Evolutionary conservation across 1,284 basidiomycete genomes (phyloP), one percentile per base, ranked within the genome.

Genomic region (Ceratobasidium sp.): DNA sequence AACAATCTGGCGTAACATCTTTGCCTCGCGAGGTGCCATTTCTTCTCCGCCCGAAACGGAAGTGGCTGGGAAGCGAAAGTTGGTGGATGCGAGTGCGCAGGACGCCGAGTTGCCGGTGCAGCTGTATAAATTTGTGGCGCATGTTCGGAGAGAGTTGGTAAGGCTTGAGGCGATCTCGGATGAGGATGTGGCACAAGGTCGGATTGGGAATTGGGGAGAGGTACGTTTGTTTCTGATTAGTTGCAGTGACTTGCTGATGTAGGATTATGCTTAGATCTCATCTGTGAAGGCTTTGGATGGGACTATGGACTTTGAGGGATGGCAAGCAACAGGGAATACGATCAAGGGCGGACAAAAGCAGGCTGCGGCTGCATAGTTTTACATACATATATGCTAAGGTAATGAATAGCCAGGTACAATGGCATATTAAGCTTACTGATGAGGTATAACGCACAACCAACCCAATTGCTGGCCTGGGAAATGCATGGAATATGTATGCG

Each of bases 1-100:
- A 29, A 93, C 93, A 3, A 80, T 96, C 0, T 99, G 96, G 96
- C 84, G 96, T 34, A 98, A 98, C 78, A 78, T 98, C 50, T 90
- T 98, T 42, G 91, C 91, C 8, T 90, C 86, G 20, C 82, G 90
- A 27, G 91, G 91, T 45, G 70, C 70, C 7, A 40, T 69, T 3
- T 70, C 67, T 15, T 53, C 68, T 13, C 72, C 73, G 35, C 52
- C 71, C 35, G 58, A 71, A 20, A 47, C 69, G 35, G 69, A 73
- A n/a, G 73, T 87, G 17, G 84, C 76, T 78, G 34, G 84, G 84
- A n/a, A 79, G 78, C 27, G 84, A 89, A 73, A 83, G 80, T 32
- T 43, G 27, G 53, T 67, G 32, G 52, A 68, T 15, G 53, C 29
- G 25, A 47, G 67, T 20, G 82, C 84, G 75, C 86, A 88, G 74